A percentile compares a stretch with the other conserved stretches of the same genome.
phyloP scores from a whole-genome alignment of 75 land plant species.

The Sequoia sempervirens region DNA sequence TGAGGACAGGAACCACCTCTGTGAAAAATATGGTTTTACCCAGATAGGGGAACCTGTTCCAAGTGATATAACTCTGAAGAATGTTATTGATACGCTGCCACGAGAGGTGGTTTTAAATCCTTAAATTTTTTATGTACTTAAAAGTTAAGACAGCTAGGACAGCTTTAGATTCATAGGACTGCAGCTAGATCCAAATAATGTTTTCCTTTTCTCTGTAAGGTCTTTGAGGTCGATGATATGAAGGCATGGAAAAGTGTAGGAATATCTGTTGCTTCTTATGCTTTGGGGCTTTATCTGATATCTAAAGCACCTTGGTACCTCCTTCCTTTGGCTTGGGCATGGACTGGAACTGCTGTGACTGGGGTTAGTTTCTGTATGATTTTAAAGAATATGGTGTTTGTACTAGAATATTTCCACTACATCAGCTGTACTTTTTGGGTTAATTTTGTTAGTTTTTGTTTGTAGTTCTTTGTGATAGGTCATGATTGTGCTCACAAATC shows the following conservation, averaged over 20 bases:
- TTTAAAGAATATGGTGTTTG: neutral
- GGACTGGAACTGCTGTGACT: conserved; percentile 89
- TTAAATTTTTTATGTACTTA: neutral
- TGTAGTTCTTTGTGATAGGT: conserved; percentile 96
- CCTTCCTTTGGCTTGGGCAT: conserved; percentile 95
- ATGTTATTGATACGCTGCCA: conserved; percentile 73
- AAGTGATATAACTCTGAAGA: conserved; percentile 59
- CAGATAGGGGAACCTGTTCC: conserved; percentile 95
- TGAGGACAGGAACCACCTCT: conserved; percentile 45
- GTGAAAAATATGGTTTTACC: conserved; percentile 79
- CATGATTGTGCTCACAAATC: conserved; percentile 99
- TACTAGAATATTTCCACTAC: neutral
- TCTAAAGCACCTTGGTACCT: conserved; percentile 94
- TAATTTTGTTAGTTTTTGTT: conserved; percentile 3
- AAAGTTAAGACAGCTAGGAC: neutral
- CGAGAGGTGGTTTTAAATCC: conserved; percentile 41
- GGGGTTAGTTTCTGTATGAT: conserved; percentile 57
- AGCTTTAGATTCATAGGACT: neutral
- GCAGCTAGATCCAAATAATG: neutral
- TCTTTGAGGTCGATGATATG: conserved; percentile 80
- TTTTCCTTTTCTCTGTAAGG: conserved; percentile 34
- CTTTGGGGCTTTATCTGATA: conserved; percentile 72
- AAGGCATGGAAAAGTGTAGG: conserved; percentile 90
- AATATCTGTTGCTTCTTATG: conserved; percentile 63
- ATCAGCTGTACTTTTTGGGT: neutral